Evolutionary conservation across 1,284 basidiomycete species (phyloP), one percentile per base, ranked within the genome.

Genomic region (Cerrena zonata): DNA sequence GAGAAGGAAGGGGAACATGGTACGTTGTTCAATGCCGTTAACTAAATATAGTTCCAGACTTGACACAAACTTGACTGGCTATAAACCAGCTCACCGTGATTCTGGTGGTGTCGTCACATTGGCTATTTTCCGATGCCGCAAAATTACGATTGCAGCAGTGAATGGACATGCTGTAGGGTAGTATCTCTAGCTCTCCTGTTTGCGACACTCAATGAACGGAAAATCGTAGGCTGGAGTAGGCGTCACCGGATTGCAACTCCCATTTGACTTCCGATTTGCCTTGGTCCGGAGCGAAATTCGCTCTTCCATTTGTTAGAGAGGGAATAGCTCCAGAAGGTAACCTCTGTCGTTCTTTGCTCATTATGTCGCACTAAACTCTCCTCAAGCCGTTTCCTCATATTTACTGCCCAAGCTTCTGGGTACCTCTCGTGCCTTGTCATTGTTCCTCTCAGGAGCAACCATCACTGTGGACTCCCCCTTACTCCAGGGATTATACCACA

Each of bases 121-220:
- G 45, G 69, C 71, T 10, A 73, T 80, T 47, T 72, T 75, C 49
- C 70, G 70, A 1, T 80, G 78, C 61, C 72, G 77, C 47, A 82
- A 82, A 58, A 69, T 82, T 26, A 80, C 79, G 7, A 77, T 80
- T 39, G 70, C 69, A 39, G 78, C 78, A 3, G 75, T 80, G 22
- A 80, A 82, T 54, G 78, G 79, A 0, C 76, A 79, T 60, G 78
- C 78, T n/a, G 78, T 77, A 59, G 26, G 74, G 61, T 19, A 2
- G 11, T 23, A 2, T 12, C n/a, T 5, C n/a, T 10, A 11, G 12
- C n/a, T 11, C 4, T 5, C 18, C 24, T 23, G 41, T 22, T 48
- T 19, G 22, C 10, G n/a, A 19, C 21, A 41, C 40, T 41, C 40
- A 41, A 11, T 34, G 12, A 27, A 10, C 5, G 12, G 21, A 13